Conservation (phyloP, 495 filamentous ascomycete genomes). For the Aspergillus panamensis region DNA sequence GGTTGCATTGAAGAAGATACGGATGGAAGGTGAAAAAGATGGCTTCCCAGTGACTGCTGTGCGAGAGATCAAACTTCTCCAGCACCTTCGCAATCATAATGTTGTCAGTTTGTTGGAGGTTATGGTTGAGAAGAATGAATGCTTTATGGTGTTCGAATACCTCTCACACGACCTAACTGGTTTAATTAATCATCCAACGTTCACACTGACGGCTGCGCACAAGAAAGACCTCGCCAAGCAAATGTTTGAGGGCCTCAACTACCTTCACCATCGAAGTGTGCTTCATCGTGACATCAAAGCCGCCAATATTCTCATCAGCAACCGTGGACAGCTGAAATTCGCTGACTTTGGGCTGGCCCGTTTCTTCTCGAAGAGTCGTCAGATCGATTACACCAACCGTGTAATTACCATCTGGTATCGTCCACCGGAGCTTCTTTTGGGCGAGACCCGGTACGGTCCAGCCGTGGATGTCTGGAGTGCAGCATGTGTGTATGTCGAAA, state of each 20-base stretch:
- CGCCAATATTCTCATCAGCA: conserved; percentile 92
- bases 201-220: conserved; percentile 77
- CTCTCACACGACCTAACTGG: conserved; percentile 90
- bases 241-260: conserved; percentile 90
- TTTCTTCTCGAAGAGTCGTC: conserved; percentile 88
- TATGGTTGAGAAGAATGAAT: conserved; percentile 98
- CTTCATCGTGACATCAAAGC: conserved; percentile 95
- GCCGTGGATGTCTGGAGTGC: conserved; percentile 98
- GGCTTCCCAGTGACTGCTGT: conserved; percentile 97
- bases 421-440: conserved; percentile 86
- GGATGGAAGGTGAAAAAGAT: conserved; percentile 95
- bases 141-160: conserved; percentile 99
- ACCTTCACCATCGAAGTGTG: conserved; percentile 89
- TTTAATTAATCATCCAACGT: conserved; percentile 89
- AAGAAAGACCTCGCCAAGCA: conserved; percentile 94
- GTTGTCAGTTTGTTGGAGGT: conserved; percentile 81
- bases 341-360: conserved; percentile 97
- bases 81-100: conserved; percentile 87
- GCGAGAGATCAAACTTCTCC: conserved; percentile 92
- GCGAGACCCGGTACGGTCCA: conserved; percentile 90
- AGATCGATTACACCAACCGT: conserved; percentile 97
- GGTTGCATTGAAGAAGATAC: conserved; percentile 90
- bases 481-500: conserved; percentile 93
- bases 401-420: conserved; percentile 98
- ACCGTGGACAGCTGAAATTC: conserved; percentile 80